A percentile compares a stretch with the other conserved stretches of the same genome.
These are phyloP conservation scores for Mucor velutinosus DNA, from an alignment of 371 early-diverging fungal species.

Conservation along the genomic window DNA sequence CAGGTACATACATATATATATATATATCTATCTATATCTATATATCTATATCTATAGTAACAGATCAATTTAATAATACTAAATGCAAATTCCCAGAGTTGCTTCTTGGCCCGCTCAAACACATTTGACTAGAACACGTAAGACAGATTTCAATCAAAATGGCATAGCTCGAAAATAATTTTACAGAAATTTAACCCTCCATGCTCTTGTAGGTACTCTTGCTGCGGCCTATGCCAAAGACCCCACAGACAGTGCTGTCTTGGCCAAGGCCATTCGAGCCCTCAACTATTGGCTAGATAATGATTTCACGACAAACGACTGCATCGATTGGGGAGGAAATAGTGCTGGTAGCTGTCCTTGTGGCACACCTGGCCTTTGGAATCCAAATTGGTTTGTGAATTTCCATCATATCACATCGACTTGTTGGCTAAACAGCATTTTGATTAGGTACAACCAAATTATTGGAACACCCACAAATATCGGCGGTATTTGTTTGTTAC, in stretches of 20 bases:
- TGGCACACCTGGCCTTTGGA: constrained; percentile 42
- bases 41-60: background rate
- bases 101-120: constrained; percentile 32
- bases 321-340: constrained; percentile 24
- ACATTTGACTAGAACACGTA: constrained; percentile 31
- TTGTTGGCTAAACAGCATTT: too few relatives aligned
- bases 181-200: background rate
- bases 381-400: constrained; percentile 27
- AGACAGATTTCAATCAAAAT: background rate
- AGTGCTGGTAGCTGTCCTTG: constrained; percentile 28
- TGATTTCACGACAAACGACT: constrained; percentile 23
- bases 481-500: constrained; percentile 29
- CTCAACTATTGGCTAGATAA: constrained; percentile 35
- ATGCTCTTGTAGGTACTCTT: background rate
- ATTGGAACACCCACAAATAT: constrained; percentile 24
- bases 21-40: background rate
- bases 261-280: constrained; percentile 10
- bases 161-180: background rate
- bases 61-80: background rate
- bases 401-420: background rate
- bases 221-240: constrained; percentile 6
- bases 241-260: constrained; percentile 1
- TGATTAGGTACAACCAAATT: constrained; percentile 13
- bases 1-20: constrained; percentile 4
- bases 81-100: constrained; percentile 11